A percentile compares a stretch with the other conserved stretches of the same genome.
These are phyloP conservation scores for Garcia nutans DNA, from an alignment of 345 rosid genomes.

Conservation along the genomic window DNA sequence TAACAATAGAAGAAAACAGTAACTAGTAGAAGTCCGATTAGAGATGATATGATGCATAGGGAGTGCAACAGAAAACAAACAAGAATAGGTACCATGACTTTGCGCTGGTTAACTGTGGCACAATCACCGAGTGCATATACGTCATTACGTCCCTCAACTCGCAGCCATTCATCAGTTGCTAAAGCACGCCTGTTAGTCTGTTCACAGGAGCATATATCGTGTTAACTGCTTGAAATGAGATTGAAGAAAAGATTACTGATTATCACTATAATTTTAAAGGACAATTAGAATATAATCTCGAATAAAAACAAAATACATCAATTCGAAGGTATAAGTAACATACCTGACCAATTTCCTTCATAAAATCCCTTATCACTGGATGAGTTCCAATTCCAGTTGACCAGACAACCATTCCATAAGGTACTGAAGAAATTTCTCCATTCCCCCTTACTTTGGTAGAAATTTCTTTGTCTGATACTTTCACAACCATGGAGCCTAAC, in stretches of 20 bases:
- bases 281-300: not conserved
- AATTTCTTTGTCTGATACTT: constrained; percentile 74
- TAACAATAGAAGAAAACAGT: not conserved
- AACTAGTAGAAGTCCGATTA: not conserved
- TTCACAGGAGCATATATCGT: not conserved
- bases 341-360: constrained; percentile 96
- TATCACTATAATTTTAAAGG: not conserved
- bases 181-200: constrained; percentile 86
- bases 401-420: constrained; percentile 98
- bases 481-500: constrained; percentile 89
- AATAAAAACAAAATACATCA: not conserved
- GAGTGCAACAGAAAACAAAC: not conserved
- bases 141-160: constrained; percentile 68
- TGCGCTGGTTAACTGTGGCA: constrained; percentile 94
- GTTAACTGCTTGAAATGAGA: not conserved
- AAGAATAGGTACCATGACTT: constrained; percentile 74
- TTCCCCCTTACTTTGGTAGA: constrained; percentile 66
- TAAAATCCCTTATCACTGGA: constrained; percentile 78
- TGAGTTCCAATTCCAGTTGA: constrained; percentile 96
- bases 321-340: constrained; percentile 3
- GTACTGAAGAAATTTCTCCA: constrained; percentile 56
- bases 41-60: not conserved
- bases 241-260: not conserved
- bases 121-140: constrained; percentile 96
- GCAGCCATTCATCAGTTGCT: constrained; percentile 97